These are phyloP conservation scores for Begonia loranthoides DNA, from an alignment of 306 rosid genomes.

Conservation along the genomic window DNA sequence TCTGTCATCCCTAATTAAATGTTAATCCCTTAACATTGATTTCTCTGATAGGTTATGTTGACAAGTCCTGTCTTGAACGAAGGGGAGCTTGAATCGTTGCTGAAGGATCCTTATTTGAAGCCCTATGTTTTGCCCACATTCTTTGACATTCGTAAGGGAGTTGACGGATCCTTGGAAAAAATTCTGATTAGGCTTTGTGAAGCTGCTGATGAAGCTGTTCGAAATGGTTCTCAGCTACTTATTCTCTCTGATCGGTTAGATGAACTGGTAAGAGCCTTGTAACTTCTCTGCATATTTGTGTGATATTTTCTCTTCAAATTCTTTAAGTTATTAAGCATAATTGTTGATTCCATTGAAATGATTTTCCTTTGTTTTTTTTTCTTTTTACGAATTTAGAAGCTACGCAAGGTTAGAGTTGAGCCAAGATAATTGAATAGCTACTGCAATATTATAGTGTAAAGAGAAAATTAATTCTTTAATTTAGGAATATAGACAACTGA, in stretches of 20 bases:
- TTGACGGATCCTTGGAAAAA: conserved; percentile 87
- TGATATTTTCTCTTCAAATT: neutral
- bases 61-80: conserved; percentile 92
- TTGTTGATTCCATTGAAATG: too few relatives aligned
- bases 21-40: neutral
- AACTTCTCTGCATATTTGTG: conserved; percentile 7
- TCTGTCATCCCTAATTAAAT: neutral
- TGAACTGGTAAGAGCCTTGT: conserved; percentile 43
- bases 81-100: conserved; percentile 77
- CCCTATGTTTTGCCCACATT: conserved; percentile 72
- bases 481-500: too few relatives aligned
- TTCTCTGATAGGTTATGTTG: conserved; percentile 54
- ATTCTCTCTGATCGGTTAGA: conserved; percentile 90
- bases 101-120: conserved; percentile 59
- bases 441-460: too few relatives aligned
- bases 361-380: too few relatives aligned
- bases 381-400: too few relatives aligned
- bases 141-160: conserved; percentile 78
- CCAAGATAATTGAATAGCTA: too few relatives aligned
- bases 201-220: conserved; percentile 99
- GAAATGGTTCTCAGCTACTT: conserved; percentile 88
- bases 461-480: too few relatives aligned
- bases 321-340: neutral
- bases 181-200: conserved; percentile 69
- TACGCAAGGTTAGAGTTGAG: too few relatives aligned